Evolutionary conservation across 345 rosid species (phyloP).

Genomic region (Eucalyptus fibrosa): DNA sequence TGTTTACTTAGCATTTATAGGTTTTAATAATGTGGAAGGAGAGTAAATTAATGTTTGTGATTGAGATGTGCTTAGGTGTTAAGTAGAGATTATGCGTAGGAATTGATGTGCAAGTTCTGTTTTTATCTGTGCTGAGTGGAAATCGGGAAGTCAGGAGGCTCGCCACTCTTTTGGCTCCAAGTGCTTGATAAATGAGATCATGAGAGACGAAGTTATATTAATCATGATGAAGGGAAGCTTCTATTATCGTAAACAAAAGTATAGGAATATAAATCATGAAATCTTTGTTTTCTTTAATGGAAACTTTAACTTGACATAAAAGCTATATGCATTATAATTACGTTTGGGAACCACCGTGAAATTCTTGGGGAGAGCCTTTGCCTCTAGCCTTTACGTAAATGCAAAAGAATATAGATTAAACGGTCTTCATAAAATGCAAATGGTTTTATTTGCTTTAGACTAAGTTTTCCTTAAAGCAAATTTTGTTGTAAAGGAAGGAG

Average conservation of each 20-base stretch:
- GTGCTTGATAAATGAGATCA: not conserved
- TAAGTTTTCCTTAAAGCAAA: not conserved
- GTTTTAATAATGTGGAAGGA: not conserved
- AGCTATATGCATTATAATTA: not conserved
- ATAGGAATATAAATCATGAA: not conserved
- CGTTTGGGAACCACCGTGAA: not conserved
- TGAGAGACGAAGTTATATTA: not conserved
- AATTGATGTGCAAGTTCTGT: not conserved
- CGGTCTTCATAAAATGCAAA: not conserved
- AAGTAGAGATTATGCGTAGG: not conserved
- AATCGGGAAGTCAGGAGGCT: not conserved
- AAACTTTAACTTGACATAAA: not conserved
- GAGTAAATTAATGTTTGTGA: not conserved
- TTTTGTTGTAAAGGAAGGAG: not conserved
- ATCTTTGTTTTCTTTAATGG: not conserved
- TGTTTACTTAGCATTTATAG: no score
- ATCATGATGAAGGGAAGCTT: not conserved
- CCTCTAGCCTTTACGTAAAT: not conserved
- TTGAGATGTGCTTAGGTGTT: not conserved
- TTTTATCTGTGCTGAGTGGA: not conserved
- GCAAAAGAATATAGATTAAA: not conserved
- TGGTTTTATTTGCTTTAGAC: not conserved
- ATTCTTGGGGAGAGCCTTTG: not conserved
- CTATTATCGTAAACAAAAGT: not conserved
- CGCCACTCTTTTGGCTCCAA: not conserved